A percentile compares a stretch with the other conserved stretches of the same genome.
Conservation (phyloP, 306 rosid genomes). For the Neltuma alba region DNA sequence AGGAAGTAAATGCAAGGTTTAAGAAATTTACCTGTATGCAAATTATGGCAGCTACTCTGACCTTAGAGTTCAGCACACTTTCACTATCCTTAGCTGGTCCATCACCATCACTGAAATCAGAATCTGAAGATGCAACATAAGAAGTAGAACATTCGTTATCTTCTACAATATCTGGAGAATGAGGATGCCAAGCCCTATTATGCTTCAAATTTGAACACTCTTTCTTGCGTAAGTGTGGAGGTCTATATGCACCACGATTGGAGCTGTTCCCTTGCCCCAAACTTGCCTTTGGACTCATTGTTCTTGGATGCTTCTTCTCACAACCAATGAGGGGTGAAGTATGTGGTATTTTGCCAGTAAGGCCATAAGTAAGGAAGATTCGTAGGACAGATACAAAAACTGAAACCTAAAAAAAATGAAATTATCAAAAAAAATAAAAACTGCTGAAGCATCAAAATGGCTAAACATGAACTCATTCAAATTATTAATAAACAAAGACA, state of each 20-base stretch:
- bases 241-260: conserved; percentile 61
- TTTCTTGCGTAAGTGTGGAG: conserved; percentile 90
- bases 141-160: conserved; percentile 59
- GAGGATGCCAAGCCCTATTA: conserved; percentile 44
- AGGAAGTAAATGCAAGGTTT: conserved; percentile 3
- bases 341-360: conserved; percentile 50
- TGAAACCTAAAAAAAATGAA: conserved; percentile 66
- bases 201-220: conserved; percentile 54
- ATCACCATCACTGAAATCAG: conserved; percentile 91
- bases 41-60: conserved; percentile 82
- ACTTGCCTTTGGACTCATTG: conserved; percentile 35
- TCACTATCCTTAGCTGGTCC: conserved; percentile 59
- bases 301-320: conserved; percentile 46
- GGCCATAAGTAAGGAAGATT: conserved; percentile 75
- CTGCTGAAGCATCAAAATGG: conserved; percentile 29
- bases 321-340: conserved; percentile 40
- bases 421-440: not conserved
- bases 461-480: conserved; percentile 12
- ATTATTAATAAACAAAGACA: conserved; percentile 17
- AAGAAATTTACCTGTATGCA: conserved; percentile 77
- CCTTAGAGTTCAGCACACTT: conserved; percentile 58
- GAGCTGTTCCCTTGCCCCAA: conserved; percentile 55
- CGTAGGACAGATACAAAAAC: conserved; percentile 79
- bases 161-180: conserved; percentile 43
- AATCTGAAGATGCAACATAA: conserved; percentile 80